A percentile compares a stretch with the other conserved stretches of the same genome.
Evolutionary conservation across 495 filamentous ascomycete genomes (phyloP).

Genomic region (Hyaloscypha finlandica): DNA sequence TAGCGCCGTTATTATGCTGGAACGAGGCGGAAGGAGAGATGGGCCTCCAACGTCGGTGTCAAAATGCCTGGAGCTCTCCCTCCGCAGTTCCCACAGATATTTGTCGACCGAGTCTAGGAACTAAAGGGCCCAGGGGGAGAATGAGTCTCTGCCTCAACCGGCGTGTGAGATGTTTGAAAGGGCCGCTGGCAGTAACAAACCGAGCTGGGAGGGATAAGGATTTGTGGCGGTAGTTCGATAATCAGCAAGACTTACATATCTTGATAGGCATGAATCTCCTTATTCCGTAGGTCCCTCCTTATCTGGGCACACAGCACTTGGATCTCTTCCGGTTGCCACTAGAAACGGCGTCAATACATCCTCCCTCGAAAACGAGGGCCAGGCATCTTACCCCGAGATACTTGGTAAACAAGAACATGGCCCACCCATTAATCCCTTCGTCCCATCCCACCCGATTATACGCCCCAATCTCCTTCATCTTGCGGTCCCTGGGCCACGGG

Average conservation of each 20-base stretch:
- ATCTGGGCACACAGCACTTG: constrained; percentile 9
- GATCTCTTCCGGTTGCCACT: constrained; percentile 6
- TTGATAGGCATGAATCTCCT: constrained; percentile 5
- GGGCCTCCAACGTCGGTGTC: too few relatives aligned
- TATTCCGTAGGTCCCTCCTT: constrained; percentile 14
- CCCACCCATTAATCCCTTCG: constrained; percentile 40
- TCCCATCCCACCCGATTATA: constrained; percentile 45
- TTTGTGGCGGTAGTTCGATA: too few relatives aligned
- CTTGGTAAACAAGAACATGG: constrained; percentile 16
- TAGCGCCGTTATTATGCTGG: too few relatives aligned
- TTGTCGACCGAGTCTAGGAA: too few relatives aligned
- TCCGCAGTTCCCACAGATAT: too few relatives aligned
- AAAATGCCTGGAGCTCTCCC: too few relatives aligned
- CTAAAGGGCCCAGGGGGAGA: too few relatives aligned
- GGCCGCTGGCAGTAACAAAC: too few relatives aligned
- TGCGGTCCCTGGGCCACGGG: constrained; percentile 49
- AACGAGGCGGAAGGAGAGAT: too few relatives aligned
- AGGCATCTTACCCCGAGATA: constrained; percentile 12
- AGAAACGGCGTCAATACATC: constrained; percentile 45
- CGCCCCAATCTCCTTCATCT: constrained; percentile 48
- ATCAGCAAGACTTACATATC: constrained; percentile 7
- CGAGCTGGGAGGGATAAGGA: too few relatives aligned
- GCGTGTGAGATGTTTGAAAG: too few relatives aligned
- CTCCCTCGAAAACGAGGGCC: constrained; percentile 35
- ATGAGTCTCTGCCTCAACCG: too few relatives aligned